Evolutionary conservation across 108 stramenopile species (phyloP), one percentile per base, ranked within the genome.

Genomic region (Fistulifera pelliculosa): DNA sequence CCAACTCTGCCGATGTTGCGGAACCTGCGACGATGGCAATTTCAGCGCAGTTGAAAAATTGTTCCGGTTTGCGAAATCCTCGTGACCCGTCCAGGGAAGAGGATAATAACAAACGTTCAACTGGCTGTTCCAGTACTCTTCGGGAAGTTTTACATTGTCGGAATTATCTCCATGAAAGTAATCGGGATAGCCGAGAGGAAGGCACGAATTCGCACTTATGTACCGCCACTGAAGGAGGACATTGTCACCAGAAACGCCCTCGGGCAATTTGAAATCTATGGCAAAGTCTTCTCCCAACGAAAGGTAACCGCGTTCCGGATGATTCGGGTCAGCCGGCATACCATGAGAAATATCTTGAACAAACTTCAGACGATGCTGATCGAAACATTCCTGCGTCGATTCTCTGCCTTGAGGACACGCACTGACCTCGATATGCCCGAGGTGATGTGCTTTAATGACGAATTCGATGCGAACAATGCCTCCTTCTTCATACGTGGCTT

Each of bases 11-110:
- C 31, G 8, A 3, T 35, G 31, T 3, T 6, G 31, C 31, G 31
- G 31, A n/a, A n/a, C n/a, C 8, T 8, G 31, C 6, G 6, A 35
- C 3, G 8, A 35, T 35, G 8, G 31, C 8, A 8, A 35, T 35
- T 52, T 80, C 83, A 1, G 83, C 83, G 60, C 83, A 84, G 41
- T 84, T 84, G 66, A 72, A 79, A 53, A 85, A 85, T 27, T 77
- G 77, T 25, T 64, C 62, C 4, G 65, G 66, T 12, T 24, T n/a
- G 4, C 39, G 35, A 39, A 39, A 35, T 8, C 31, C 31, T 35
- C 31, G 3, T 3, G 31, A 31, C 31, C 63, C 55, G 49, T 64
- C 63, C 17, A 27, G n/a, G 25, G 63, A 27, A 58, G n/a, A 4
- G 56, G 40, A 41, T 19, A 18, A 41, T 35, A 6, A 35, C 31